A percentile compares a stretch with the other conserved stretches of the same genome.
These are phyloP conservation scores for Cladosporium sp. DNA, from an alignment of 2,329 filamentous ascomycete genomes.

Conservation along the genomic window DNA sequence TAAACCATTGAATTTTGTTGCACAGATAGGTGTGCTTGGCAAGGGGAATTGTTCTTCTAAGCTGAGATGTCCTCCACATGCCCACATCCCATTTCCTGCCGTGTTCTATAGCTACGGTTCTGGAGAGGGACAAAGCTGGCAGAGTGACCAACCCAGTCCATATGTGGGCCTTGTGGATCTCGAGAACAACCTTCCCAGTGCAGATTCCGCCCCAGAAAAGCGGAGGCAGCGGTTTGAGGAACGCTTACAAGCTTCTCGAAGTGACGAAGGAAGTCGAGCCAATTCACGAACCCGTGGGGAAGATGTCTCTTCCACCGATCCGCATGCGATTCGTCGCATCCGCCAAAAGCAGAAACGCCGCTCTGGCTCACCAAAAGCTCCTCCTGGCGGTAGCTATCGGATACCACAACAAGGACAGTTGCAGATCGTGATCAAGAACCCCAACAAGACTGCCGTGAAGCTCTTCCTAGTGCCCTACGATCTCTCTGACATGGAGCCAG, in stretches of 20 bases:
- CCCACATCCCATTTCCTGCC: conserved; percentile 84
- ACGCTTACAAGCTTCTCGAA: conserved; percentile 19
- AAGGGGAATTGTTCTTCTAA: conserved; percentile 83
- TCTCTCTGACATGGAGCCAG: conserved; percentile 83
- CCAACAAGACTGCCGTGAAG: conserved; percentile 96
- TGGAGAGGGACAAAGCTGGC: conserved; percentile 53
- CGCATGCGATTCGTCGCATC: conserved; percentile 22
- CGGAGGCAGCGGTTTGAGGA: conserved; percentile 31
- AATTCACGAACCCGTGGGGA: conserved; percentile 25
- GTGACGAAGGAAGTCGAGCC: conserved; percentile 26
- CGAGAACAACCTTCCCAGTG: conserved; percentile 65
- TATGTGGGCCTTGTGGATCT: conserved; percentile 93
- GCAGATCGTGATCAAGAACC: conserved; percentile 96
- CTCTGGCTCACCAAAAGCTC: conserved; percentile 56
- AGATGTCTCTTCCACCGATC: conserved; percentile 20
- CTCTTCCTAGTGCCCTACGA: conserved; percentile 93
- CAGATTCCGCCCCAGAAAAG: conserved; percentile 23
- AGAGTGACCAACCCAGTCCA: conserved; percentile 80
- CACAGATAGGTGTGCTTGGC: conserved; percentile 90
- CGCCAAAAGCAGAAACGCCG: conserved; percentile 56
- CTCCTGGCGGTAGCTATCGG: conserved; percentile 84
- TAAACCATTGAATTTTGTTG: conserved; percentile 85
- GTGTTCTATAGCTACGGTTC: conserved; percentile 92
- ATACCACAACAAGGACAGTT: conserved; percentile 92
- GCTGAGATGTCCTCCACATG: conserved; percentile 81